Evolutionary conservation across 257 asterid genomes (phyloP).

Genomic region (Perilla frutescens): DNA sequence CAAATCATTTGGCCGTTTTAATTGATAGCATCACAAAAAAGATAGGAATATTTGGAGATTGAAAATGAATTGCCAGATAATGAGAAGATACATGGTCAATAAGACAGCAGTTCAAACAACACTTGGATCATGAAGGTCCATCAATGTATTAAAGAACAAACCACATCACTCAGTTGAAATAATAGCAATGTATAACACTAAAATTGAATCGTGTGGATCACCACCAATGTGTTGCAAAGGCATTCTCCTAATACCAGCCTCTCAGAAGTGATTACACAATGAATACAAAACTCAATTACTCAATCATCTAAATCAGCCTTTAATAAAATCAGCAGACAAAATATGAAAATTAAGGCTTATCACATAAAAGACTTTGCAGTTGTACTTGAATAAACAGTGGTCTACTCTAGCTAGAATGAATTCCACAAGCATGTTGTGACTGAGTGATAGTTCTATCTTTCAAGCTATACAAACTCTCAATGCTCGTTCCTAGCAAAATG

Average conservation of each 20-base stretch:
- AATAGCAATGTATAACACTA: not conserved
- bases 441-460: conserved; percentile 5
- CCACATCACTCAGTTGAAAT: not conserved
- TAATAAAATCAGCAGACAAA: not conserved
- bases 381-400: conserved; percentile 23
- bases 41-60: not conserved
- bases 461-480: not conserved
- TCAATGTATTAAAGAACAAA: not conserved
- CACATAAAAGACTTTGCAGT: too few species aligned
- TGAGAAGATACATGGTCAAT: not conserved
- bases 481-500: conserved; percentile 16
- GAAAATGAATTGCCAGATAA: too few species aligned
- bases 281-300: conserved; percentile 25
- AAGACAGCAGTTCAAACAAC: not conserved
- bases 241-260: not conserved
- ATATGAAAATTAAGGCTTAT: conserved; percentile 2
- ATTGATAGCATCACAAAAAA: not conserved
- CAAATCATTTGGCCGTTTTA: not conserved
- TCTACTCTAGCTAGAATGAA: not conserved
- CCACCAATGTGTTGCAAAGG: not conserved
- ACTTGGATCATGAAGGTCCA: not conserved
- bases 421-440: not conserved
- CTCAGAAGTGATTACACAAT: too few species aligned
- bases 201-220: not conserved
- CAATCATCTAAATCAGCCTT: conserved; percentile 24